Evolutionary conservation across 805 yeast species (phyloP), one percentile per base, ranked within the genome.

Genomic region (Candida gorgasii): DNA sequence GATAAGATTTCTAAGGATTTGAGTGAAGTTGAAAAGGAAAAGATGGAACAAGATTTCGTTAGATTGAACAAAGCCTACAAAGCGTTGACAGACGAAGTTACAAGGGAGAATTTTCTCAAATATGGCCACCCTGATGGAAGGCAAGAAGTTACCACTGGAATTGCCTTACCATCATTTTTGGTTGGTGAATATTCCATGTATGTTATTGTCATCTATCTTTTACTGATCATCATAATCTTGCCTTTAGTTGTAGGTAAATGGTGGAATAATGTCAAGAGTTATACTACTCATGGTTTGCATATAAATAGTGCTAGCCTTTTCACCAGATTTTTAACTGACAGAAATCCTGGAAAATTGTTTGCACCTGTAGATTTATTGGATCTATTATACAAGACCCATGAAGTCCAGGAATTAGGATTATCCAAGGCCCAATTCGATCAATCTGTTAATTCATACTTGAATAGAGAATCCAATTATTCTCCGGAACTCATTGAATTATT

Each of bases 51-150:
- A 42, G 77, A 77, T 31, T 93, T 79, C 62, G 92, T 90, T 28
- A 74, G 79, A 52, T 86, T 93, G 54, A 84, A 87, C 45, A 86
- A 87, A 64, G 99, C 99, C 18, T 89, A 95, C 67, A 86, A 89
- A 64, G 88, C 99, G 0, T 76, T 93, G 50, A 95, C 99, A 11
- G 98, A 93, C 64, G 97, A 88, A 52, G 76, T 73, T 8, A 81
- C 87, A 3, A 85, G 80, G 54, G 87, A 86, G 53, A 93, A 93
- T 61, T 89, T 78, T 62, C 69, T 84, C 54, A 82, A 79, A 53
- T 93, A 84, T 57, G 99, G 99, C 38, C 96, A 95, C 61, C 99
- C 99, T 4, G 99, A 93, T 68, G 99, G 99, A 32, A 96, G 95
- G 31, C 96, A 88, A 63, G 87, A 87, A 19, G 75, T 84, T 14